These are phyloP conservation scores for Globisporangium rhizosaccharum DNA, from an alignment of 352 stramenopile genomes.

Conservation along the genomic window DNA sequence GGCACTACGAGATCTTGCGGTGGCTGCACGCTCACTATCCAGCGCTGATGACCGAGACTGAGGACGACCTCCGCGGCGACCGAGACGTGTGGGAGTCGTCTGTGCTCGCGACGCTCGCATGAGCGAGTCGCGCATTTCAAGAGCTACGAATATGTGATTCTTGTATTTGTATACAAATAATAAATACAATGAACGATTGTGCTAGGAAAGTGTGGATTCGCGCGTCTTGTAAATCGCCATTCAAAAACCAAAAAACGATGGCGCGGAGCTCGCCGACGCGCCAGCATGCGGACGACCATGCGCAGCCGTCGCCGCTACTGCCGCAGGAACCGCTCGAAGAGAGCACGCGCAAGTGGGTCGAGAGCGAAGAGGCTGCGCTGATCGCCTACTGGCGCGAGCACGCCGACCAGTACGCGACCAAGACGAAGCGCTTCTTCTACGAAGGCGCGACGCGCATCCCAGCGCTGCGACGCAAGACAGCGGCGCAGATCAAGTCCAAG, in stretches of 20 bases:
- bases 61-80: not conserved
- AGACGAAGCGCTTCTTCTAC: constrained; percentile 18
- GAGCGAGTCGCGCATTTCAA: not conserved
- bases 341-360: constrained; percentile 14
- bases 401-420: constrained; percentile 10
- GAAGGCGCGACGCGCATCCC: constrained; percentile 8
- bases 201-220: not conserved
- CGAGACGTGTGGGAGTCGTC: not conserved
- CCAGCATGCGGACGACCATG: not conserved
- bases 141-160: not conserved
- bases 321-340: not conserved
- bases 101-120: not conserved
- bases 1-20: constrained; percentile 11
- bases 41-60: not conserved
- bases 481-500: constrained; percentile 17
- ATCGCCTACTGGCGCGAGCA: constrained; percentile 15
- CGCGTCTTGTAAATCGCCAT: not conserved
- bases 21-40: constrained; percentile 9
- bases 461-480: constrained; percentile 12
- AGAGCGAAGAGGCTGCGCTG: constrained; percentile 13
- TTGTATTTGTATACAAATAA: not conserved
- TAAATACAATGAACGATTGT: not conserved
- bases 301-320: not conserved
- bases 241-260: not conserved
- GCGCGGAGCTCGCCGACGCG: not conserved